These are phyloP conservation scores for Zymoseptoria passerinii DNA, from an alignment of 2,329 filamentous ascomycete genomes.

Conservation along the genomic window DNA sequence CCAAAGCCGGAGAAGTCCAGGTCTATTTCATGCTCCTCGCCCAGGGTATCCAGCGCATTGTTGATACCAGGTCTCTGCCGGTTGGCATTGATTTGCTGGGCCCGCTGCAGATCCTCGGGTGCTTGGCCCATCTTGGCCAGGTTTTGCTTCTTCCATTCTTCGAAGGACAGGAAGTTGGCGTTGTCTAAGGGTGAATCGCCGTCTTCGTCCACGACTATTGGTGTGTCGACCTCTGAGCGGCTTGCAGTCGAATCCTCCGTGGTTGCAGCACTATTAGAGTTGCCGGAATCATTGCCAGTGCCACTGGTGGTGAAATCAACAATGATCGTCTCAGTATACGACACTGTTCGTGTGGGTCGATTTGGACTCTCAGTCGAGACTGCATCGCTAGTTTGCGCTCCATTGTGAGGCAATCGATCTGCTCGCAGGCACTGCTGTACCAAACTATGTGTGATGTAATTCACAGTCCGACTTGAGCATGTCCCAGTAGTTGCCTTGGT, in stretches of 20 bases:
- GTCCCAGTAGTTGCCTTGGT: constrained; percentile 22
- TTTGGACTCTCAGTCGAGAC: not conserved
- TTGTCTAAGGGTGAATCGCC: constrained; percentile 61
- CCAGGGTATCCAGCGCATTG: constrained; percentile 67
- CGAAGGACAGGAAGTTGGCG: constrained; percentile 86
- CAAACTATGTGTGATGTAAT: constrained; percentile 72
- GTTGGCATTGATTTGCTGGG: constrained; percentile 40
- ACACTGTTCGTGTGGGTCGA: not conserved
- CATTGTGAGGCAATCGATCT: constrained; percentile 40
- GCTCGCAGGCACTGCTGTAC: constrained; percentile 67
- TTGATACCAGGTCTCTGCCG: constrained; percentile 48
- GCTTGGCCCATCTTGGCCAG: constrained; percentile 76
- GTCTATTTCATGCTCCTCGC: constrained; percentile 83
- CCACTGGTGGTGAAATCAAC: not conserved
- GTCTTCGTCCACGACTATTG: constrained; percentile 36
- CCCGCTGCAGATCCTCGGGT: constrained; percentile 56
- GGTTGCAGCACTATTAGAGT: not conserved
- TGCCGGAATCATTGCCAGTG: not conserved
- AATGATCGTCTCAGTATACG: not conserved
- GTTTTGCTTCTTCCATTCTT: constrained; percentile 96
- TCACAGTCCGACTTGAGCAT: constrained; percentile 56
- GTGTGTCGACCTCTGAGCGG: not conserved
- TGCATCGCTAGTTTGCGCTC: not conserved
- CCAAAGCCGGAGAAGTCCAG: constrained; percentile 61
- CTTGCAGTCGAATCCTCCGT: not conserved